Conservation (phyloP, 257 asterid species). For the Ophiorrhiza pumila region DNA sequence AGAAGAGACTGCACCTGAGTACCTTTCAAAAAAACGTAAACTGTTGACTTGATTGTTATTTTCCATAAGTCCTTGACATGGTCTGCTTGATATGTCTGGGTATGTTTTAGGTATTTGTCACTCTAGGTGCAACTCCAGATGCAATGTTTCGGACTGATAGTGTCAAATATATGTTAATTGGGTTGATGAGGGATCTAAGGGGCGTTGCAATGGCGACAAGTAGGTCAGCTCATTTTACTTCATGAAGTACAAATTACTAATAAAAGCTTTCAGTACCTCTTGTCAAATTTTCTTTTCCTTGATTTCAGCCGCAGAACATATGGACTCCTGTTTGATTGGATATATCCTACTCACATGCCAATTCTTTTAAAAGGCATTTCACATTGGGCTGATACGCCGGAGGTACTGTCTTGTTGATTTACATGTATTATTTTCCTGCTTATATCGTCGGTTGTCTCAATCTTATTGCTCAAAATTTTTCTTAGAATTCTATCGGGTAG, state of each 20-base stretch:
- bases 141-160: conserved; percentile 74
- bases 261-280: conserved; percentile 18
- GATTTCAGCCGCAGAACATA: conserved; percentile 81
- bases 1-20: background rate
- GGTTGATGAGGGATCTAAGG: conserved; percentile 97
- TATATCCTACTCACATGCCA: conserved; percentile 95
- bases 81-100: conserved; percentile 20
- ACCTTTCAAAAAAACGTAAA: background rate
- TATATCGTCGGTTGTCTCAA: background rate
- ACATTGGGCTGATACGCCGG: conserved; percentile 95
- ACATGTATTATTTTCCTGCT: background rate
- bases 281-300: conserved; percentile 6
- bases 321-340: conserved; percentile 93
- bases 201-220: conserved; percentile 95
- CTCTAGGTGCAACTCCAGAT: conserved; percentile 76
- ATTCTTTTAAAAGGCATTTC: conserved; percentile 79
- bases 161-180: conserved; percentile 84
- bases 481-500: background rate
- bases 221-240: conserved; percentile 45
- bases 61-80: background rate
- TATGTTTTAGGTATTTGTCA: conserved; percentile 57
- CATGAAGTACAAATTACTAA: background rate
- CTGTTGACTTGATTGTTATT: background rate
- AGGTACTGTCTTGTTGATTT: conserved; percentile 42
- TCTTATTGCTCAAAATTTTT: background rate